phyloP scores from a whole-genome alignment of 164 flowering plant genomes.

The Magnolia sinica region DNA sequence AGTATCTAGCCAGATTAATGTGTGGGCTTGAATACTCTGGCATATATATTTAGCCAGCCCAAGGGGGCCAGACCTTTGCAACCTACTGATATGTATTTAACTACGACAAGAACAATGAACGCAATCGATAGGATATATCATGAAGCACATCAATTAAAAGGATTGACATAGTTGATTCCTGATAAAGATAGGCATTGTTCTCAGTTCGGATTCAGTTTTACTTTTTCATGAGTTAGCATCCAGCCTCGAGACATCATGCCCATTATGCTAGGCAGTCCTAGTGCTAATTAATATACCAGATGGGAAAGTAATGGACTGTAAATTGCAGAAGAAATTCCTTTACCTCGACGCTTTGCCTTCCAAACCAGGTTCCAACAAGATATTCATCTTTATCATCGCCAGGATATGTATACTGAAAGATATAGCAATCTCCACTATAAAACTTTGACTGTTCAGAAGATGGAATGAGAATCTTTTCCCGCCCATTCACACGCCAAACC shows the following conservation, averaged over 20 bases:
- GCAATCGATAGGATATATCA: too few species aligned
- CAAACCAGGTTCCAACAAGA: conserved; percentile 96
- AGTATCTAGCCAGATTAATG: too few species aligned
- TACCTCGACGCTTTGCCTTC: conserved; percentile 88
- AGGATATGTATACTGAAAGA: conserved; percentile 88
- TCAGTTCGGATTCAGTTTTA: neutral
- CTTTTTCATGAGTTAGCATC: neutral
- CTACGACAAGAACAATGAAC: too few species aligned
- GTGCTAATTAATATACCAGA: too few species aligned
- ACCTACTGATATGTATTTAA: too few species aligned
- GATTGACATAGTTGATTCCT: neutral
- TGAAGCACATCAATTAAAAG: neutral
- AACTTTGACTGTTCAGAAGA: conserved; percentile 81
- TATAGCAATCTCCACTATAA: conserved; percentile 92
- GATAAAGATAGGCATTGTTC: neutral
- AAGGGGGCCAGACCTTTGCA: too few species aligned
- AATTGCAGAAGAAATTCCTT: conserved; percentile 6
- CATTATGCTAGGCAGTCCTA: too few species aligned
- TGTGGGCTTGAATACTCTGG: too few species aligned
- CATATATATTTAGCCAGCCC: too few species aligned
- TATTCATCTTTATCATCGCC: conserved; percentile 91
- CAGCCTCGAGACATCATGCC: neutral
- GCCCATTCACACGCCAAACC: conserved; percentile 93
- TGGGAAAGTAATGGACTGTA: too few species aligned
- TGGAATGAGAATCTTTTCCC: conserved; percentile 63